Conservation (phyloP, 1,284 basidiomycete species). For the Ceratobasidium sp. region DNA sequence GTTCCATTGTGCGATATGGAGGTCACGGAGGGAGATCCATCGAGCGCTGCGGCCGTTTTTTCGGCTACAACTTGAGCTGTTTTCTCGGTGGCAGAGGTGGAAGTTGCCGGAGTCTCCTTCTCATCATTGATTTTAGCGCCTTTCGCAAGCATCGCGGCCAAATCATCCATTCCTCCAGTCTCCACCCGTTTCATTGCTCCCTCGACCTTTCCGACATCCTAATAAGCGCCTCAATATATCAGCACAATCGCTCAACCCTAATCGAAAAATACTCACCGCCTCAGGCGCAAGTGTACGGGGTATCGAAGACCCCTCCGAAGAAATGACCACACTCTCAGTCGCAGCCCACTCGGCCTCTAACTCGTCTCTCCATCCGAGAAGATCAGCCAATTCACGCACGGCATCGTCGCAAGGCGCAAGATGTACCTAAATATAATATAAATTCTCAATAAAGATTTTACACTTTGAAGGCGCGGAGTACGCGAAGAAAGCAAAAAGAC, state of each 20-base stretch:
- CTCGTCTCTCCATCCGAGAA: slow-evolving; percentile 47
- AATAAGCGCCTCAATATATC: too few relatives aligned
- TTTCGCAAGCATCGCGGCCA: slow-evolving; percentile 1
- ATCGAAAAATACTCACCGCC: too few relatives aligned
- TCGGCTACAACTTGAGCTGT: background rate
- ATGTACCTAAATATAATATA: slow-evolving; percentile 34
- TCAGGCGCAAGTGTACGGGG: background rate
- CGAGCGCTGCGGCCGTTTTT: background rate
- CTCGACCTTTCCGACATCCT: background rate
- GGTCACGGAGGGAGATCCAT: too few relatives aligned
- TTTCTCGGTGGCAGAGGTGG: background rate
- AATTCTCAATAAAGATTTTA: too few relatives aligned
- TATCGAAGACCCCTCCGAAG: background rate
- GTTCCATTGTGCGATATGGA: too few relatives aligned
- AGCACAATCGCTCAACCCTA: too few relatives aligned
- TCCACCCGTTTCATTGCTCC: slow-evolving; percentile 6
- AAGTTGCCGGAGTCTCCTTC: too few relatives aligned
- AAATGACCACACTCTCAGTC: slow-evolving; percentile 34
- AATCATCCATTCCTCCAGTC: slow-evolving; percentile 15
- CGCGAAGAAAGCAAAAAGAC: background rate
- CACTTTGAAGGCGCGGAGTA: too few relatives aligned
- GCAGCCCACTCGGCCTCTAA: slow-evolving; percentile 45
- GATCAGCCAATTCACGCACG: slow-evolving; percentile 45
- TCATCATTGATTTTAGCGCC: slow-evolving; percentile 3
- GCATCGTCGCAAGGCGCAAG: slow-evolving; percentile 45